Evolutionary conservation across 148 eudicot genomes (phyloP), one percentile per base, ranked within the genome.

Genomic region (Beta vulgaris): DNA sequence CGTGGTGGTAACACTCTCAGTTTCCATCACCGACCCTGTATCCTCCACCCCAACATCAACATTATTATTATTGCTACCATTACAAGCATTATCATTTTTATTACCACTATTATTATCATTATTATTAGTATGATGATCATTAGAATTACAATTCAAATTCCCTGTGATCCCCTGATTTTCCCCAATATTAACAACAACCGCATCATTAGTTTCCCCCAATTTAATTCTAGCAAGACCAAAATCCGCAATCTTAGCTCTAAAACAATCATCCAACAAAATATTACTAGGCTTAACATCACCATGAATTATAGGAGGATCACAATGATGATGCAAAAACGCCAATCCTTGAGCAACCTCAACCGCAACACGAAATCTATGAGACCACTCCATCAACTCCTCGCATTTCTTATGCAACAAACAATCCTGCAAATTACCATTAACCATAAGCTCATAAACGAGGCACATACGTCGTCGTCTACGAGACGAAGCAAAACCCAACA

Each of bases 241-340:
- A 92, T 95, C 99, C 3, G 89, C 90, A 73, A 95, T 89, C 39
- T 84, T 95, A 2, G 97, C 96, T 48, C 72, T 60, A 70, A 92
- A 92, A 65, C 75, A 26, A 28, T 25, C 73, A 81, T 92, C 96
- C 73, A 95, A 74, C 42, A 95, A 69, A 3, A 95, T 76, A 81
- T 95, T 95, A 82, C 99, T 95, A 9, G 99, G 97, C 79, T 95
- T 95, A 29, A 95, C 81, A 85, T 95, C 99, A 13, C 99, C 99
- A 37, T 95, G 99, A 77, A 95, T 86, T 8, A 92, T 81, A 39
- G 90, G 87, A 4, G 93, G 97, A 75, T 83, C 87, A 48, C 99
- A 95, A 36, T 53, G 65, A 58, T 90, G 91, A 76, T 95, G 99
- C 72, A 95, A 80, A 76, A 81, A 90, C 13, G 88, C 86, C 15